Evolutionary conservation across 2,329 filamentous ascomycete species (phyloP).

Genomic region (Aspergillus udagawae): DNA sequence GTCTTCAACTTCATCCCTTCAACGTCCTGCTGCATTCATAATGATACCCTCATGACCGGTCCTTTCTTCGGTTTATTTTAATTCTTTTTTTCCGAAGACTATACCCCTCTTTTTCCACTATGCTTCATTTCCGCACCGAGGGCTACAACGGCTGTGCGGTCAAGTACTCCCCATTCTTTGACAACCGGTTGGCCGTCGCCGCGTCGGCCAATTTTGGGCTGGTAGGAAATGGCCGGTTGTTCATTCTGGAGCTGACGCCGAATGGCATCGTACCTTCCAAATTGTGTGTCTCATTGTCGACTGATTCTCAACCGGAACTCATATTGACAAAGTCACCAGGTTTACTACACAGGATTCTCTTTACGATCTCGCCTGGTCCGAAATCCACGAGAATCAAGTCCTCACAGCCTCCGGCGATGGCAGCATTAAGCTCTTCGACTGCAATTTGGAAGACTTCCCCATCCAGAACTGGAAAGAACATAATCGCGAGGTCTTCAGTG

Average conservation of each 20-base stretch:
- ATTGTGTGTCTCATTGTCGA: constrained; percentile 49
- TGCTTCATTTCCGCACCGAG: constrained; percentile 91
- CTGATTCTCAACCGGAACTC: background rate
- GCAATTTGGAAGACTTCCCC: constrained; percentile 75
- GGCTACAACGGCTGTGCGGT: constrained; percentile 96
- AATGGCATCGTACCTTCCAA: constrained; percentile 82
- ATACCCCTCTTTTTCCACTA: constrained; percentile 37
- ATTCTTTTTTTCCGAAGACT: constrained; percentile 8
- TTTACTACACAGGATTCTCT: constrained; percentile 97
- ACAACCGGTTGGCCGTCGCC: constrained; percentile 86
- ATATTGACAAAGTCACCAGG: constrained; percentile 41
- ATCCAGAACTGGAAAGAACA: constrained; percentile 92
- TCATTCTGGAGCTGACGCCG: constrained; percentile 75
- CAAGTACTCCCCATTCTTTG: constrained; percentile 98
- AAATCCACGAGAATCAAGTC: constrained; percentile 93
- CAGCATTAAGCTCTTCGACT: constrained; percentile 90
- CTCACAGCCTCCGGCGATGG: constrained; percentile 88
- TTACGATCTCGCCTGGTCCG: constrained; percentile 93
- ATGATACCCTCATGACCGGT: constrained; percentile 1
- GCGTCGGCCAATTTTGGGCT: constrained; percentile 94
- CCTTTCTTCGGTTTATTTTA: constrained; percentile 2
- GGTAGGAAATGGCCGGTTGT: constrained; percentile 90
- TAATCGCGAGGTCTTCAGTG: constrained; percentile 85
- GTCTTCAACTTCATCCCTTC: constrained; percentile 13
- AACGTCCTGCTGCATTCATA: background rate